Conservation (phyloP, 2,329 filamentous ascomycete genomes). For the Aspergillus tanneri region DNA sequence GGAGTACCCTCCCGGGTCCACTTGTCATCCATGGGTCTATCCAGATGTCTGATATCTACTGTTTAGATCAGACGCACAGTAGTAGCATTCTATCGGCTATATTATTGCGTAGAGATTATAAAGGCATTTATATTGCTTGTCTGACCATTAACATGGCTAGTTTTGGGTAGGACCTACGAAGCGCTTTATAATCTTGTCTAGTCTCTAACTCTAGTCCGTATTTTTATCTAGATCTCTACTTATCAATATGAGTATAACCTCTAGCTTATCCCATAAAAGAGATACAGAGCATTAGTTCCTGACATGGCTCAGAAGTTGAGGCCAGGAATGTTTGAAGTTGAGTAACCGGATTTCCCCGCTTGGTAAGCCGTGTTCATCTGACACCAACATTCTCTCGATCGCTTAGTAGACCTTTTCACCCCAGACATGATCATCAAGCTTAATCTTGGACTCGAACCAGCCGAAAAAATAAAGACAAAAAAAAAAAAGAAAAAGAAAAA, state of each 20-base stretch:
- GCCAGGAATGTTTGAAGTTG: too few relatives aligned
- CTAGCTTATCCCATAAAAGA: too few relatives aligned
- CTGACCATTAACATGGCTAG: too few relatives aligned
- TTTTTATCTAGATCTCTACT: too few relatives aligned
- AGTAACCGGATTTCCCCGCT: slow-evolving; percentile 18
- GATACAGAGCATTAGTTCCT: too few relatives aligned
- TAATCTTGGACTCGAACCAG: slow-evolving; percentile 8
- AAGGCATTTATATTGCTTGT: too few relatives aligned
- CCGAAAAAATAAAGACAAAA: neutral
- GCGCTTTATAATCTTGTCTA: too few relatives aligned
- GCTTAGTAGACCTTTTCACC: slow-evolving; percentile 1
- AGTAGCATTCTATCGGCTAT: neutral
- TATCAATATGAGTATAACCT: too few relatives aligned
- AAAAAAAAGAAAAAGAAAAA: slow-evolving; percentile 4
- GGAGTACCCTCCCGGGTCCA: slow-evolving; percentile 3
- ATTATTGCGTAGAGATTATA: neutral
- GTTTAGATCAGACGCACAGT: too few relatives aligned
- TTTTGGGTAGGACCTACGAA: too few relatives aligned
- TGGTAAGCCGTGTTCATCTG: slow-evolving; percentile 9
- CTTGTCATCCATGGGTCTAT: neutral
- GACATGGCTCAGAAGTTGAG: too few relatives aligned
- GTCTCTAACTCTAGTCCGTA: too few relatives aligned
- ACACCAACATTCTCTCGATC: neutral
- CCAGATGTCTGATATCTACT: neutral
- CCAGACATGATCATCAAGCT: slow-evolving; percentile 13